phyloP scores from a whole-genome alignment of 1,139 yeast species.

The Dujonia santamariae region DNA sequence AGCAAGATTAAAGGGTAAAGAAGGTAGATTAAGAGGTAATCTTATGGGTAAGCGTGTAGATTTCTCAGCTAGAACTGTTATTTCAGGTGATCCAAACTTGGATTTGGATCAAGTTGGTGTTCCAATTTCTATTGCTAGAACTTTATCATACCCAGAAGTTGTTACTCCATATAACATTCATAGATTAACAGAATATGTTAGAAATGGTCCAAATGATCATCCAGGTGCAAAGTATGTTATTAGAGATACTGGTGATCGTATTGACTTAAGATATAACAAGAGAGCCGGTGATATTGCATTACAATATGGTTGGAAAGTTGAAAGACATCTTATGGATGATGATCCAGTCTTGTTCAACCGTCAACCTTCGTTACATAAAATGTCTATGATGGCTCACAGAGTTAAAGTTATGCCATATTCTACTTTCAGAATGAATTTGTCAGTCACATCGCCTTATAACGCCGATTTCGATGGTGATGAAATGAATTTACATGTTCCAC shows the following conservation, averaged over 20 bases:
- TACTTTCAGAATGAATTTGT: constrained; percentile 91
- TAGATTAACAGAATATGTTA: constrained; percentile 83
- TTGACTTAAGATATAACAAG: constrained; percentile 92
- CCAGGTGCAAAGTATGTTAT: constrained; percentile 99
- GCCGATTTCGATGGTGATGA: constrained; percentile 99
- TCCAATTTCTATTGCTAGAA: constrained; percentile 93
- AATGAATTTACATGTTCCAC: constrained; percentile 99
- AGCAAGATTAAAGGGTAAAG: constrained; percentile 98
- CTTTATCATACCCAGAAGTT: constrained; percentile 93
- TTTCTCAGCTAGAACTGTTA: constrained; percentile 98
- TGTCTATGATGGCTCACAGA: constrained; percentile 99
- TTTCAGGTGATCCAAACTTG: constrained; percentile 97
- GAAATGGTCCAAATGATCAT: constrained; percentile 98
- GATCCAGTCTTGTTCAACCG: constrained; percentile 98
- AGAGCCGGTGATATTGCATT: constrained; percentile 98
- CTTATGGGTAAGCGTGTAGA: constrained; percentile 99
- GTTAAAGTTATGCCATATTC: constrained; percentile 99
- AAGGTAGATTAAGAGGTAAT: constrained; percentile 97
- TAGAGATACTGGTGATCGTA: constrained; percentile 98
- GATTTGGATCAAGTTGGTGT: constrained; percentile 99
- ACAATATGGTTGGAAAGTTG: constrained; percentile 99
- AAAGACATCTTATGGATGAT: constrained; percentile 94
- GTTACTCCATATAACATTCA: constrained; percentile 98
- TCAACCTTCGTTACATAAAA: constrained; percentile 98
- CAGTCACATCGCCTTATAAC: constrained; percentile 97